phyloP scores from a whole-genome alignment of 2,329 filamentous ascomycete species.

The Sphaerulina vaccinii region DNA sequence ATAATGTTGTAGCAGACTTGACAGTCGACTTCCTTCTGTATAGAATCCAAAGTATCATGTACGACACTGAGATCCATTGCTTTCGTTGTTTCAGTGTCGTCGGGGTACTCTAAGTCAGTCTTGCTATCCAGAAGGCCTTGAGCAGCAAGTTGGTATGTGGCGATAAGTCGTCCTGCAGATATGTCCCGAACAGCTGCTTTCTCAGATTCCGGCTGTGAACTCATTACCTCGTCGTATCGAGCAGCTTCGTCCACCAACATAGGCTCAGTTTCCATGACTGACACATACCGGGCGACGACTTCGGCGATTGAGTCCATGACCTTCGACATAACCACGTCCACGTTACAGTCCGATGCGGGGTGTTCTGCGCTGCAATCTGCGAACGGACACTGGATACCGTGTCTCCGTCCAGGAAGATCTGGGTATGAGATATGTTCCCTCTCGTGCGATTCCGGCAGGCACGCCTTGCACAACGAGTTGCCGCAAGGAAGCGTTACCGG shows the following conservation, averaged over 20 bases:
- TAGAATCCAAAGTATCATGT: constrained; percentile 58
- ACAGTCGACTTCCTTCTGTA: constrained; percentile 75
- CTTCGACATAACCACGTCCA: constrained; percentile 75
- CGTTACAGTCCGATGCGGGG: constrained; percentile 70
- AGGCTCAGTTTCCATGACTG: constrained; percentile 36
- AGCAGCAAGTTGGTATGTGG: constrained; percentile 66
- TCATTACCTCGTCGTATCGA: constrained; percentile 38
- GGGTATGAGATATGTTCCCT: constrained; percentile 77
- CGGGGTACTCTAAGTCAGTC: constrained; percentile 33
- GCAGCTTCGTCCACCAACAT: constrained; percentile 45
- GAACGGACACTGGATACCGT: constrained; percentile 75
- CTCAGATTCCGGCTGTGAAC: constrained; percentile 35
- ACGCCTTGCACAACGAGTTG: constrained; percentile 70
- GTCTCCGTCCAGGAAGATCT: constrained; percentile 61
- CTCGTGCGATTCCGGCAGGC: constrained; percentile 65
- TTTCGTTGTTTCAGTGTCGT: constrained; percentile 38
- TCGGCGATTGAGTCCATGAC: constrained; percentile 61
- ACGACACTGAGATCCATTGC: constrained; percentile 53
- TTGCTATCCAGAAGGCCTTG: constrained; percentile 59
- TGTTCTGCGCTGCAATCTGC: constrained; percentile 67
- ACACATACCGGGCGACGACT: constrained; percentile 49
- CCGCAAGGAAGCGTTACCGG: constrained; percentile 82
- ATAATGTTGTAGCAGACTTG: constrained; percentile 83
- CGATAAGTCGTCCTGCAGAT: constrained; percentile 60
- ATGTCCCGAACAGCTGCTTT: constrained; percentile 44